A percentile compares a stretch with the other conserved stretches of the same genome.
These are phyloP conservation scores for Boechera divaricarpa DNA, from an alignment of 345 rosid species.

Conservation along the genomic window DNA sequence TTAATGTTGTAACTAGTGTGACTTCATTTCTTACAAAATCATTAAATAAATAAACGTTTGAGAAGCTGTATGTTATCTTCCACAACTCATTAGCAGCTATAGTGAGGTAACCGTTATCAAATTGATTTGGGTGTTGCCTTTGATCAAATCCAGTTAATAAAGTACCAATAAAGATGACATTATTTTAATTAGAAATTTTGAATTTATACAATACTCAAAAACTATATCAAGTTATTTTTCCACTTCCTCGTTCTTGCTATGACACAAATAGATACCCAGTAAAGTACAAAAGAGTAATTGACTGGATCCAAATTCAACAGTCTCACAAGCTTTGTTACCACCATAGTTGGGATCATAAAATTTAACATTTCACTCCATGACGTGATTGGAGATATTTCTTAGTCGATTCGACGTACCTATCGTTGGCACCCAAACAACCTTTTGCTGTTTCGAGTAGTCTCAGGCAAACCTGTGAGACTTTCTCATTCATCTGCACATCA, in stretches of 20 bases:
- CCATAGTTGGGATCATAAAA: neutral
- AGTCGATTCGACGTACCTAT: slow-evolving; percentile 63
- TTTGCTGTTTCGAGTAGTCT: slow-evolving; percentile 71
- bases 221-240: neutral
- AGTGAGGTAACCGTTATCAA: neutral
- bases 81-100: neutral
- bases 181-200: neutral
- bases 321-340: neutral
- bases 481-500: slow-evolving; percentile 57
- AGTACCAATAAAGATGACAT: neutral
- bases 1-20: neutral
- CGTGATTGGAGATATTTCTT: slow-evolving; percentile 28
- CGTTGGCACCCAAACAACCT: slow-evolving; percentile 51
- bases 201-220: neutral
- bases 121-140: neutral
- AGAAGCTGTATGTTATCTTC: neutral
- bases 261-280: neutral
- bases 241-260: neutral
- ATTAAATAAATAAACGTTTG: neutral
- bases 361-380: slow-evolving; percentile 11
- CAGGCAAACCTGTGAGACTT: slow-evolving; percentile 54
- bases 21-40: neutral
- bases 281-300: neutral
- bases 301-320: neutral
- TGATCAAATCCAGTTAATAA: neutral